Conservation (phyloP, 2,329 filamentous ascomycete genomes). For the Curvularia spicifera region DNA sequence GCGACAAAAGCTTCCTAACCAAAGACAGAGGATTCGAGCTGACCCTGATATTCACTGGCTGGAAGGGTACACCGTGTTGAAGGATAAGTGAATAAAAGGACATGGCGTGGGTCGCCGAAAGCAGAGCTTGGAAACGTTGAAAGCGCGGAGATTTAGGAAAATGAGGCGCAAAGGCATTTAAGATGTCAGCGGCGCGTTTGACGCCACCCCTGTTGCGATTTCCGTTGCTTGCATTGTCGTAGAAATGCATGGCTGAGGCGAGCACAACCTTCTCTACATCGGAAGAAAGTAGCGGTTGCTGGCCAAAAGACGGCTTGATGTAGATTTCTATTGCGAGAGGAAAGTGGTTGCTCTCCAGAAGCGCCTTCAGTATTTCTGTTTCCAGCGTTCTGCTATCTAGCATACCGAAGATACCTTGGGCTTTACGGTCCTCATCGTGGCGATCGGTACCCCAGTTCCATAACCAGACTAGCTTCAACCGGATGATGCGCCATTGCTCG, state of each 20-base stretch:
- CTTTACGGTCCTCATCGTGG: slow-evolving; percentile 47
- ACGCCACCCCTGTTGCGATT: slow-evolving; percentile 77
- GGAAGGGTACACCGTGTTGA: slow-evolving; percentile 80
- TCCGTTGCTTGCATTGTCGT: slow-evolving; percentile 82
- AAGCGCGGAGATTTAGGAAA: slow-evolving; percentile 61
- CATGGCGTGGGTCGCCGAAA: slow-evolving; percentile 75
- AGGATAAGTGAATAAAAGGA: slow-evolving; percentile 79
- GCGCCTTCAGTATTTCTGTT: slow-evolving; percentile 71
- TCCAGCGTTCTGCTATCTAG: slow-evolving; percentile 69
- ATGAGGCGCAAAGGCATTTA: slow-evolving; percentile 67
- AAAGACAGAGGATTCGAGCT: slow-evolving; percentile 77
- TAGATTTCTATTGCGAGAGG: slow-evolving; percentile 63
- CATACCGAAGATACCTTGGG: slow-evolving; percentile 62
- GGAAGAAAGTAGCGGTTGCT: slow-evolving; percentile 58
- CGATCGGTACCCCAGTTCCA: slow-evolving; percentile 70
- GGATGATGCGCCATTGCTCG: slow-evolving; percentile 55
- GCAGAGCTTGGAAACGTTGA: slow-evolving; percentile 66
- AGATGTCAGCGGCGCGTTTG: slow-evolving; percentile 69
- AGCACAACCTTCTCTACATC: slow-evolving; percentile 67
- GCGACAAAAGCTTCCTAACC: slow-evolving; percentile 74
- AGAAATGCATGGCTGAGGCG: slow-evolving; percentile 69
- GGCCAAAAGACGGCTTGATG: slow-evolving; percentile 63
- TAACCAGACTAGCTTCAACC: slow-evolving; percentile 74
- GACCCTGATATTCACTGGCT: slow-evolving; percentile 77
- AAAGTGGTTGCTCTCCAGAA: slow-evolving; percentile 70